Base-by-base conservation (phyloP, 805 yeast species). In the Zygotorulaspora sp. region DNA sequence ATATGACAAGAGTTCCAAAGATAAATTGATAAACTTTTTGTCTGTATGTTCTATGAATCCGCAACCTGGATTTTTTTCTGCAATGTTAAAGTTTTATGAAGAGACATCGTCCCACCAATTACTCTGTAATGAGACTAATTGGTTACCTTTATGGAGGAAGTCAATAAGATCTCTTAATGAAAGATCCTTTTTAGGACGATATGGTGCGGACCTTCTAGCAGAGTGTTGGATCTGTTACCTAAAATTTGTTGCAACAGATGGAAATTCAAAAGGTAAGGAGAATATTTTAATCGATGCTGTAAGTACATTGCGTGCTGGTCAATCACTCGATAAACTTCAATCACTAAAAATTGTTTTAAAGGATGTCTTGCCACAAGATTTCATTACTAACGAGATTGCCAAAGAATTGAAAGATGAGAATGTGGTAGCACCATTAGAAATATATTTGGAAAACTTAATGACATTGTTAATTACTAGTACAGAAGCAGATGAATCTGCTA, bases 31-130 rank as follows among this genome's bases (percentile, higher is more conserved):
- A 1, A 70, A 62, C 0, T 70, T 79, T 44, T 47, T 83, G 14
- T 62, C 62, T 9, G 44, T 77, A 10, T 83, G 87, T 0, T 74
- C 76, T 2, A 65, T 79, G 32, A 68, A 67, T 34, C 76, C 83
- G 35, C 62, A 66, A 19, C 71, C 78, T 0, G 45, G 61, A 0
- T 80, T 77, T 50, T 83, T 75, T 47, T 40, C 42, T 5, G 32
- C 53, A 8, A 38, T 65, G 16, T 40, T 42, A 8, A 25, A 37
- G 4, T 51, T 62, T 19, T 47, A 57, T 14, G 28, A 43, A 18
- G 33, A 36, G 5, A 49, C 56, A 2, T 20, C 38, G 2, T 24
- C 47, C 0, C 43, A 52, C 4, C 35, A 43, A 1, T 15, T 51
- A 1, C 19, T 58, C 8, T 58, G 58, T 20, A 39, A 47, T 11